Conservation (phyloP, 768 basidiomycete genomes). For the Arthromyces matolae region DNA sequence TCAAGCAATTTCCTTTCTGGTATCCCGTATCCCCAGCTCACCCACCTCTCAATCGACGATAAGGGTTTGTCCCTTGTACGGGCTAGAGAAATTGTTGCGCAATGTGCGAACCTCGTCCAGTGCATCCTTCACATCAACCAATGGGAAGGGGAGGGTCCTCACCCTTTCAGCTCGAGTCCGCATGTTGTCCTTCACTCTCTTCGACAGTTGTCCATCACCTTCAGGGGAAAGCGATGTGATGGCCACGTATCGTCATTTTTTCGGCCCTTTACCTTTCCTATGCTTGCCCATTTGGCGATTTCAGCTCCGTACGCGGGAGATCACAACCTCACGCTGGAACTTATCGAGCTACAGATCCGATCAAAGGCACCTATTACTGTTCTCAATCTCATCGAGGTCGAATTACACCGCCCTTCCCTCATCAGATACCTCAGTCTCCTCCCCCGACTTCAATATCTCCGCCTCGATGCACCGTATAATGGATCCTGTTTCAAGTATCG, state of each 20-base stretch:
- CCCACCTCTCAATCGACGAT: not conserved
- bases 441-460: too few species aligned
- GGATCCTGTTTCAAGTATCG: too few species aligned
- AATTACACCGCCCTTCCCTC: too few species aligned
- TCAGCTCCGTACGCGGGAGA: not conserved
- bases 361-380: too few species aligned
- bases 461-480: too few species aligned
- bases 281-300: not conserved
- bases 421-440: too few species aligned
- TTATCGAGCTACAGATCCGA: too few species aligned
- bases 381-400: too few species aligned
- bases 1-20: not conserved
- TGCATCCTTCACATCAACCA: not conserved
- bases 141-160: not conserved
- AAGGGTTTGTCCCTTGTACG: not conserved
- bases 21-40: not conserved
- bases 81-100: not conserved
- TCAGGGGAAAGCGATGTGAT: not conserved
- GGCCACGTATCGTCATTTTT: constrained; percentile 1
- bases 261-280: not conserved
- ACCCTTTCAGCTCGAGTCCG: not conserved
- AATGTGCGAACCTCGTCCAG: not conserved
- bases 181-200: not conserved
- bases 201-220: not conserved
- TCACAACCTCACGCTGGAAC: too few species aligned